Evolutionary conservation across 306 rosid genomes (phyloP), one percentile per base, ranked within the genome.

Genomic region (Pyrus communis): DNA sequence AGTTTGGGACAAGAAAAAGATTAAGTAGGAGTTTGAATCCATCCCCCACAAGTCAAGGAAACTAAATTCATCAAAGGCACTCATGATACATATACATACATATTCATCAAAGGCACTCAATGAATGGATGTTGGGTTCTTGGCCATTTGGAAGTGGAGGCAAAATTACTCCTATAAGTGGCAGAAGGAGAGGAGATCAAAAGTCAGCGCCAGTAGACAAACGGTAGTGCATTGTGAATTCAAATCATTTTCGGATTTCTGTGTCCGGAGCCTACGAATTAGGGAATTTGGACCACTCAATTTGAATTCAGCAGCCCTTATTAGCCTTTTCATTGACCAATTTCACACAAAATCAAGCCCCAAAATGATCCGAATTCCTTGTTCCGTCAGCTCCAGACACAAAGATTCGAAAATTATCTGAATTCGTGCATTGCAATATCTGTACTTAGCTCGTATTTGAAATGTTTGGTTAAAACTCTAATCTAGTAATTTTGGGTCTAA

Each of bases 231-330:
- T 31, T 31, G 35, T 31, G 35, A 31, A 31, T 31, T 31, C 35
- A 31, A 31, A 31, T 31, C 7, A 0, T 31, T 1, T 31, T 6
- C 35, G 0, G 6, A 31, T 0, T 31, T 31, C 0, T 31, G 0
- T 31, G 33, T 31, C 1, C 5, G 5, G 4, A 31, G 7, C 35
- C 35, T 5, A 31, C 0, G 7, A 0, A 31, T 31, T 1, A 31
- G 35, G 0, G 35, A 31, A 31, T 31, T 1, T 33, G 38, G 8
- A 33, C 38, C 8, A 33, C 2, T 33, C 2, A 33, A 6, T 33
- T 33, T 33, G 7, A 33, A 33, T 33, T 1, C 0, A 33, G 2
- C 8, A 1, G 2, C 38, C 38, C 38, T 33, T 6, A 33, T 33
- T 33, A 33, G 38, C 2, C 8, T 5, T 33, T 33, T 33, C 38